Evolutionary conservation across 179 eudicot species (phyloP).

Genomic region (Patellifolia procumbens): DNA sequence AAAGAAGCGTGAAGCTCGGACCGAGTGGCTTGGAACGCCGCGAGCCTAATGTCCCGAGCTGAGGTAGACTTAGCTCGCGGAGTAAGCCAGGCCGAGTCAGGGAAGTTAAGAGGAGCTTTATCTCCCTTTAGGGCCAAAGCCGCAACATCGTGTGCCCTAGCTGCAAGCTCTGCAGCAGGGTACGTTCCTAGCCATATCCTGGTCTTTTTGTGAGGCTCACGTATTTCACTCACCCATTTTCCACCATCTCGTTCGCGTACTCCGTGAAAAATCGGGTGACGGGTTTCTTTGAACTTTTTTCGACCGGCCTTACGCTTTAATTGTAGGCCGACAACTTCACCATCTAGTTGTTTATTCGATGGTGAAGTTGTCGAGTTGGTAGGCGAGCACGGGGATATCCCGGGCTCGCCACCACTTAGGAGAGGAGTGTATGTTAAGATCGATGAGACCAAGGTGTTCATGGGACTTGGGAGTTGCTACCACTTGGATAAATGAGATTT

Average conservation of each 20-base stretch:
- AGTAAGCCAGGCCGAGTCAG: conserved; percentile 41
- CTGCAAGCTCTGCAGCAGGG: conserved; percentile 55
- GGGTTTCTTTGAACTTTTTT: conserved; percentile 49
- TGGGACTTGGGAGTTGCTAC: not conserved
- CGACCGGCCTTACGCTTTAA: conserved; percentile 46
- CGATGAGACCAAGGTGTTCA: not conserved
- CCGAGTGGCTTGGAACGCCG: conserved; percentile 49
- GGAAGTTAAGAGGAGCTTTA: conserved; percentile 47
- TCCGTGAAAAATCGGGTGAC: conserved; percentile 53
- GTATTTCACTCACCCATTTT: conserved; percentile 62
- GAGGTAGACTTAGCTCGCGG: conserved; percentile 50
- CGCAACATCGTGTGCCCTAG: conserved; percentile 64
- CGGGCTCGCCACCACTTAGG: conserved; percentile 18
- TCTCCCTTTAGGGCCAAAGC: conserved; percentile 51
- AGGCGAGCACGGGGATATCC: conserved; percentile 17
- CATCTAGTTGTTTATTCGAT: not conserved
- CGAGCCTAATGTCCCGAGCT: conserved; percentile 48
- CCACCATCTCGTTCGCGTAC: conserved; percentile 43
- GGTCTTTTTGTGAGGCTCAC: conserved; percentile 48
- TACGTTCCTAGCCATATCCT: conserved; percentile 73
- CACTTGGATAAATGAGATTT: not conserved
- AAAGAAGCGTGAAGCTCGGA: not conserved
- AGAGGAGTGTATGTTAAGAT: not conserved
- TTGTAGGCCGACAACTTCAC: not conserved
- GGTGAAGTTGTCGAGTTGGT: not conserved